Evolutionary conservation across 1,284 basidiomycete species (phyloP).

Genomic region (Cryptococcus wingfieldii): DNA sequence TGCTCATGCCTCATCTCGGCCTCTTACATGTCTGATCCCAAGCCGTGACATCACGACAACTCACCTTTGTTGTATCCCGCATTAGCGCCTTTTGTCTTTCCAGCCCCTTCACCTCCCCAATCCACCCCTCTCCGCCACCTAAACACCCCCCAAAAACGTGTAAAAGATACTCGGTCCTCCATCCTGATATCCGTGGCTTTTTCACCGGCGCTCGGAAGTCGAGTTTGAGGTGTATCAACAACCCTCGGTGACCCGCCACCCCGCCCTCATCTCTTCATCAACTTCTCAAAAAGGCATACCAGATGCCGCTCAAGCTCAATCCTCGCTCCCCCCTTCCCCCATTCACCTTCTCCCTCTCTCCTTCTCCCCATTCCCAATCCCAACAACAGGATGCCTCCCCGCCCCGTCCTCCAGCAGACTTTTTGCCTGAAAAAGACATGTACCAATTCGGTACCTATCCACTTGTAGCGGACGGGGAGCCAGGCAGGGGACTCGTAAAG

Average conservation of each 20-base stretch:
- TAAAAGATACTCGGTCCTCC: neutral
- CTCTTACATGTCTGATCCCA: too few species aligned
- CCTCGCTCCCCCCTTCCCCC: slow-evolving; percentile 24
- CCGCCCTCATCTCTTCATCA: neutral
- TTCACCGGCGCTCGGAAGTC: too few species aligned
- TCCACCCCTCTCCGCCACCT: neutral
- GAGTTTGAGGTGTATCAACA: too few species aligned
- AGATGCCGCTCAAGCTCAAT: slow-evolving; percentile 33
- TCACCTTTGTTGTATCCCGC: too few species aligned
- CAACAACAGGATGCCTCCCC: neutral
- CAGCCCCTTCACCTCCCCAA: too few species aligned
- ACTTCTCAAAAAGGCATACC: neutral
- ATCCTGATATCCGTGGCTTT: neutral
- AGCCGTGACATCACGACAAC: neutral
- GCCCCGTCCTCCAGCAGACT: slow-evolving; percentile 64
- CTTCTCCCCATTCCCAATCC: slow-evolving; percentile 10
- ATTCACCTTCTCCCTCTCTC: slow-evolving; percentile 34
- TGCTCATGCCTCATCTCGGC: too few species aligned
- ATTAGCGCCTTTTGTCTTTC: too few species aligned
- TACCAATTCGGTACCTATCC: slow-evolving; percentile 75
- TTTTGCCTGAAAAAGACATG: slow-evolving; percentile 79
- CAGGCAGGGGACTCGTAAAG: slow-evolving; percentile 64
- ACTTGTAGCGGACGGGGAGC: slow-evolving; percentile 44
- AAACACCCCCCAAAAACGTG: neutral
- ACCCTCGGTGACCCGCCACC: neutral